Evolutionary conservation across 2,329 filamentous ascomycete species (phyloP).

Genomic region (Ceratocystis alfenasii): DNA sequence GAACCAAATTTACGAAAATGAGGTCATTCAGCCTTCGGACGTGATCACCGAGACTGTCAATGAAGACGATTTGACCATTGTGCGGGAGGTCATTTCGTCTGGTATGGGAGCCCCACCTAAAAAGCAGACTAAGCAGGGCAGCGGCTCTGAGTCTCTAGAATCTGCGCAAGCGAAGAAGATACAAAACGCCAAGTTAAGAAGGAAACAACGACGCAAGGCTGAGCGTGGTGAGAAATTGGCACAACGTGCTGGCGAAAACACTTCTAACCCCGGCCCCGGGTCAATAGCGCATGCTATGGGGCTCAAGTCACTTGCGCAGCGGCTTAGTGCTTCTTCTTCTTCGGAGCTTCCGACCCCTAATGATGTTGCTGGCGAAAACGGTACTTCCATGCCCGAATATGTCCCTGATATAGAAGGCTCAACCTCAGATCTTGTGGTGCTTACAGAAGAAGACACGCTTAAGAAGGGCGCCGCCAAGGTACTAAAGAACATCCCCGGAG

Average conservation of each 20-base stretch:
- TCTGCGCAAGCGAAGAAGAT: not conserved
- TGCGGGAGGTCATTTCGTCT: conserved; percentile 2
- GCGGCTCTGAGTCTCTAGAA: not conserved
- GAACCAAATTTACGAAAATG: not conserved
- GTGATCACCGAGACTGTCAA: not conserved
- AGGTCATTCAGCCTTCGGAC: not conserved
- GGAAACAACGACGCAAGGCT: conserved; percentile 1
- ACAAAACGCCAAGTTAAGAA: not conserved
- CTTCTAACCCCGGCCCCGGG: not conserved
- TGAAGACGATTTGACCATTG: not conserved
- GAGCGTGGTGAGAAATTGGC: not conserved
- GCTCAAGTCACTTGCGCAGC: conserved; percentile 1
- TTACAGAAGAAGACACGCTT: conserved; percentile 10
- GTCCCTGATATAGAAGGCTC: not conserved
- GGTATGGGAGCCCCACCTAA: not conserved
- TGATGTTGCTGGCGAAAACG: not conserved
- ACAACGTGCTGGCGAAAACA: not conserved
- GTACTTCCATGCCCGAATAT: not conserved
- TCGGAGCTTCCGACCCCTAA: not conserved
- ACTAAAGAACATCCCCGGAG: conserved; percentile 18
- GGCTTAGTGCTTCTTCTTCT: conserved; percentile 6
- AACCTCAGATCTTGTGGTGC: not conserved
- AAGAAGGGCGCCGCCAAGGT: conserved; percentile 22
- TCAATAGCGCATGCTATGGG: conserved; percentile 14
- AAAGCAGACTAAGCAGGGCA: conserved; percentile 5